Conservation (phyloP, 1,284 basidiomycete genomes). For the Tetrapyrgos nigripes region DNA sequence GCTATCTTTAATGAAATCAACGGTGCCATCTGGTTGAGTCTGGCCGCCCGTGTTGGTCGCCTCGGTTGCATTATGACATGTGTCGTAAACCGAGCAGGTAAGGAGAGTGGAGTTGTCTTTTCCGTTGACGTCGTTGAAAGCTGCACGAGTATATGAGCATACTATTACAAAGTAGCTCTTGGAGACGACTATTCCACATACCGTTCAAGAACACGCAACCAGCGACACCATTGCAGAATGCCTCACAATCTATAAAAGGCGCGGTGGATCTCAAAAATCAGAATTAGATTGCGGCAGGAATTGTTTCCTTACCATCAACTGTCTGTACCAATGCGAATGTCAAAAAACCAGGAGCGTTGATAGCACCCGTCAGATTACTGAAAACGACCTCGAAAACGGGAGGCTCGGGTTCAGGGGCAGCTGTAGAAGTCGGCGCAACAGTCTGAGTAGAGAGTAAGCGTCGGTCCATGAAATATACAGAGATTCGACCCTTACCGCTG, state of each 20-base stretch:
- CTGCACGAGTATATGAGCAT: slow-evolving; percentile 18
- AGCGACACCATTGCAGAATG: slow-evolving; percentile 37
- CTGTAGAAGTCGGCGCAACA: not conserved
- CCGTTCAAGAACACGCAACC: slow-evolving; percentile 40
- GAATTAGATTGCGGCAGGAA: not conserved
- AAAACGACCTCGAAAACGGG: slow-evolving; percentile 22
- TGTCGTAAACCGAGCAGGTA: slow-evolving; percentile 47
- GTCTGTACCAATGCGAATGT: slow-evolving; percentile 42
- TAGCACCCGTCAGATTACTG: slow-evolving; percentile 35
- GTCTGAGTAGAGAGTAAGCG: no score
- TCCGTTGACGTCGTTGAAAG: slow-evolving; percentile 41
- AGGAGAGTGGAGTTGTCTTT: slow-evolving; percentile 35
- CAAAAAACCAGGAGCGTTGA: slow-evolving; percentile 35
- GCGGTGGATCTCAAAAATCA: not conserved
- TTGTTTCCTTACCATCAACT: slow-evolving; percentile 27
- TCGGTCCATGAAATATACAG: no score
- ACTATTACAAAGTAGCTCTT: not conserved
- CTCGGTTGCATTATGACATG: slow-evolving; percentile 38
- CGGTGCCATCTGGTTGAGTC: slow-evolving; percentile 45
- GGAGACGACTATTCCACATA: slow-evolving; percentile 20
- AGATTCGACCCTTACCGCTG: not conserved
- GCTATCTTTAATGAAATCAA: slow-evolving; percentile 46
- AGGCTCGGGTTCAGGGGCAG: not conserved
- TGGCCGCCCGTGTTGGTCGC: slow-evolving; percentile 49
- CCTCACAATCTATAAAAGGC: slow-evolving; percentile 32